phyloP scores from a whole-genome alignment of 192 early-diverging fungal genomes.

The Funneliformis mosseae region DNA sequence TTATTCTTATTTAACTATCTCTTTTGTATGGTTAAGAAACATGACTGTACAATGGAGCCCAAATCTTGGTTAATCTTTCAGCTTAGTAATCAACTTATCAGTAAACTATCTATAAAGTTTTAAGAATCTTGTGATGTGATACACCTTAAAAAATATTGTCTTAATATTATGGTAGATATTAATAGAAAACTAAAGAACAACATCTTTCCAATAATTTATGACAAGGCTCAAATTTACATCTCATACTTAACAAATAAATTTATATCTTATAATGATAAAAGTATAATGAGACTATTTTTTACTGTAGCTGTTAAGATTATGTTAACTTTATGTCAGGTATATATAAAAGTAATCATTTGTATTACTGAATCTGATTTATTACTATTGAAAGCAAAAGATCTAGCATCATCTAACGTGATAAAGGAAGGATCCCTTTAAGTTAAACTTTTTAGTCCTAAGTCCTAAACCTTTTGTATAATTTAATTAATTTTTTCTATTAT shows the following conservation, averaged over 20 bases:
- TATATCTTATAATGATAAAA: neutral
- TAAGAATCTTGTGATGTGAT: neutral
- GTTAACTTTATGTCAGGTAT: no score
- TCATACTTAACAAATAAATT: neutral
- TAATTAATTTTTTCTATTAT: no score
- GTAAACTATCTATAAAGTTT: neutral
- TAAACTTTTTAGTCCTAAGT: no score
- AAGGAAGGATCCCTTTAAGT: no score
- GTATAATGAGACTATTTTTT: no score
- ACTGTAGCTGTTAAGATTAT: no score
- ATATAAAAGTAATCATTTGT: no score
- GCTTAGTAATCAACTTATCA: neutral
- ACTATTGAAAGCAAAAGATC: no score
- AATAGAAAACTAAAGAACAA: neutral
- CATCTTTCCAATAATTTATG: neutral
- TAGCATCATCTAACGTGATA: no score
- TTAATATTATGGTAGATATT: conserved; percentile 1
- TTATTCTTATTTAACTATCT: neutral
- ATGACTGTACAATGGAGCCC: neutral
- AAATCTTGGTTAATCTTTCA: neutral
- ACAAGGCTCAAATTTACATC: neutral
- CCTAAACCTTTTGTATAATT: no score
- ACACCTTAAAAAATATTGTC: neutral
- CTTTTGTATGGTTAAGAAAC: neutral
- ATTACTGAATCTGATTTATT: no score